phyloP scores from a whole-genome alignment of 768 basidiomycete species.

The Suillus subalutaceus region DNA sequence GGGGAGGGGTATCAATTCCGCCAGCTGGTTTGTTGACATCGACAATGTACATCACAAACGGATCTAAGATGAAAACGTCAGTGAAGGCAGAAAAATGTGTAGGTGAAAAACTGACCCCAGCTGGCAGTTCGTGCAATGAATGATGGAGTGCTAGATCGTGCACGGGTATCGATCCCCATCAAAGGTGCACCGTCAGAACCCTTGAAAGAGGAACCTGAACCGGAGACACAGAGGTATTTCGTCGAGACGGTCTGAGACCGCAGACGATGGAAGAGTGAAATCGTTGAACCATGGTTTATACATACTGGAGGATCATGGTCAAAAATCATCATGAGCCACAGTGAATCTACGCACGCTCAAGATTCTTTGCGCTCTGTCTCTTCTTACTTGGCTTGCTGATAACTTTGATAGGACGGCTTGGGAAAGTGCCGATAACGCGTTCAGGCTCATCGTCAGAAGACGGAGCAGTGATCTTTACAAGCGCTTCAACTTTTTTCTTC shows the following conservation, averaged over 20 bases:
- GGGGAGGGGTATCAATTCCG: constrained; percentile 75
- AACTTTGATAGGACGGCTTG: constrained; percentile 94
- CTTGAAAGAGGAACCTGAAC: constrained; percentile 88
- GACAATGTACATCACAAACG: constrained; percentile 97
- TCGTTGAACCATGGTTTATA: constrained; percentile 94
- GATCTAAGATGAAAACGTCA: constrained; percentile 49
- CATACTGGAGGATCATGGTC: constrained; percentile 59
- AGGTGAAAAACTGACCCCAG: constrained; percentile 64
- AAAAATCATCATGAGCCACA: constrained; percentile 17
- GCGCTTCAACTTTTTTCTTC: constrained; percentile 92
- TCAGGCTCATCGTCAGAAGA: constrained; percentile 81
- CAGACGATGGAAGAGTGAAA: constrained; percentile 94
- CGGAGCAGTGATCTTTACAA: constrained; percentile 86
- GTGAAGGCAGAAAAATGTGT: constrained; percentile 15
- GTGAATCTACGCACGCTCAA: constrained; percentile 70
- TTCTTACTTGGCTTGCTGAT: constrained; percentile 99
- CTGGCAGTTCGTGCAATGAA: constrained; percentile 89
- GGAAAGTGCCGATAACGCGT: constrained; percentile 85
- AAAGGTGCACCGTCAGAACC: constrained; percentile 90
- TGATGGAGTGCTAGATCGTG: constrained; percentile 74
- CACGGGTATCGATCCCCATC: constrained; percentile 76
- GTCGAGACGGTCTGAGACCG: constrained; percentile 96
- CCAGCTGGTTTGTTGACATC: constrained; percentile 86
- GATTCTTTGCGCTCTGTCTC: constrained; percentile 89
- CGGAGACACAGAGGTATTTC: constrained; percentile 94